phyloP scores from a whole-genome alignment of 345 rosid species.

The Euphorbia pulcherrima region DNA sequence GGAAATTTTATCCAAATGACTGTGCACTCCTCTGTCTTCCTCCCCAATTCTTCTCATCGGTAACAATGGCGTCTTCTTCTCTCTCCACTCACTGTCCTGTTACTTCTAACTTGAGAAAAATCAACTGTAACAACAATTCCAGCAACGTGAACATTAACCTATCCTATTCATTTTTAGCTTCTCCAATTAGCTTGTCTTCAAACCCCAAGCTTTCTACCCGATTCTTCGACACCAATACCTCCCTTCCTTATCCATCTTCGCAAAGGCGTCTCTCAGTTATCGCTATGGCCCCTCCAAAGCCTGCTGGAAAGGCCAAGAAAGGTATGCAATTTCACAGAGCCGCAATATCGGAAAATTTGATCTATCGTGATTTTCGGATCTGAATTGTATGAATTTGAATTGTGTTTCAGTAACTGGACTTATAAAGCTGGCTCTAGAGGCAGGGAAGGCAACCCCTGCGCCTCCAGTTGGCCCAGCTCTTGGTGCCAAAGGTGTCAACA shows the following conservation, averaged over 20 bases:
- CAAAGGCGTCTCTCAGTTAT: slow-evolving; percentile 61
- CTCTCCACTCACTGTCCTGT: slow-evolving; percentile 3
- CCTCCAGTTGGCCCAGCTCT: slow-evolving; percentile 94
- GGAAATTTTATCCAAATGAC: slow-evolving; percentile 27
- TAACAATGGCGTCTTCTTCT: slow-evolving; percentile 13
- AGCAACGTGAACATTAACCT: slow-evolving; percentile 25
- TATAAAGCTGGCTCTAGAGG: slow-evolving; percentile 87
- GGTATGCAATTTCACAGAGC: slow-evolving; percentile 27
- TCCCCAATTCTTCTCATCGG: slow-evolving; percentile 7
- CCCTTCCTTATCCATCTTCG: slow-evolving; percentile 46
- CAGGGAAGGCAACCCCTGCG: slow-evolving; percentile 94
- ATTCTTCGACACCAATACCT: slow-evolving; percentile 39
- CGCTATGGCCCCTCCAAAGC: slow-evolving; percentile 98
- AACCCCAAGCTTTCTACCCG: slow-evolving; percentile 43
- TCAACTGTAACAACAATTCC: not conserved
- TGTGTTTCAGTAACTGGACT: slow-evolving; percentile 9
- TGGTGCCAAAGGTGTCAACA: slow-evolving; percentile 84
- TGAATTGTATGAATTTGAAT: not conserved
- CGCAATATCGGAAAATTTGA: slow-evolving; percentile 8
- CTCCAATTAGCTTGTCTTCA: slow-evolving; percentile 44
- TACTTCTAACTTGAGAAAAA: not conserved
- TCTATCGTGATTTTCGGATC: not conserved
- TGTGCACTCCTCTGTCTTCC: slow-evolving; percentile 21
- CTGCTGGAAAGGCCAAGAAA: slow-evolving; percentile 80
- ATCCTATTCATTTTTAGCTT: slow-evolving; percentile 38